Percentiles rank a stretch among this genome's conserved stretches.
These are phyloP conservation scores for Rutstroemia sp. DNA, from an alignment of 2,329 filamentous ascomycete genomes.

Conservation along the genomic window DNA sequence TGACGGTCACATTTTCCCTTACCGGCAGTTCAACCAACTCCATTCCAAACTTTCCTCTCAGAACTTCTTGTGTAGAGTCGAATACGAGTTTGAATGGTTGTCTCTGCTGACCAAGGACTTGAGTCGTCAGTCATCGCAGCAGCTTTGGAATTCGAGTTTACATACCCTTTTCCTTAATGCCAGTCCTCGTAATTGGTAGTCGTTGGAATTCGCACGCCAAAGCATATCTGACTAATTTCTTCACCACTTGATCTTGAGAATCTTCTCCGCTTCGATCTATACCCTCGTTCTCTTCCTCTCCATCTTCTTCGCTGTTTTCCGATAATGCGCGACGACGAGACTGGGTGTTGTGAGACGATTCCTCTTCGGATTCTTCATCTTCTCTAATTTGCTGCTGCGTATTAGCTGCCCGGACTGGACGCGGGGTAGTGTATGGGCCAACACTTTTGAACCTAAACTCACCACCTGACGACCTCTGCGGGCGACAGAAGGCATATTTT, in stretches of 20 bases:
- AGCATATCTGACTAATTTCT: slow-evolving; percentile 62
- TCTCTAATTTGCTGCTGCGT: slow-evolving; percentile 15
- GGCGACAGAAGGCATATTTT: neutral
- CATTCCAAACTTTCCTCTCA: slow-evolving; percentile 81
- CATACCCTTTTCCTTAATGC: slow-evolving; percentile 56
- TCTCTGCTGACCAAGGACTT: slow-evolving; percentile 39
- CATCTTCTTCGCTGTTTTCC: slow-evolving; percentile 24
- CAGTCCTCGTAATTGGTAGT: slow-evolving; percentile 51
- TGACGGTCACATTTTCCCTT: slow-evolving; percentile 72
- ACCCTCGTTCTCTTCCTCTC: slow-evolving; percentile 16
- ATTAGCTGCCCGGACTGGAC: slow-evolving; percentile 8
- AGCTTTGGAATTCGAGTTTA: neutral
- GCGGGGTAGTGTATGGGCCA: neutral
- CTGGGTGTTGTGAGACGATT: slow-evolving; percentile 19
- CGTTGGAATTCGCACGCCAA: slow-evolving; percentile 59
- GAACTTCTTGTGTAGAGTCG: slow-evolving; percentile 62
- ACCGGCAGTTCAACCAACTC: slow-evolving; percentile 76
- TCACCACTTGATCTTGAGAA: slow-evolving; percentile 43
- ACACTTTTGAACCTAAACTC: neutral
- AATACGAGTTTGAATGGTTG: slow-evolving; percentile 73
- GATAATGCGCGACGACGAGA: slow-evolving; percentile 14
- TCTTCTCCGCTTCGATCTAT: slow-evolving; percentile 22
- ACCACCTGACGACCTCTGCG: slow-evolving; percentile 1
- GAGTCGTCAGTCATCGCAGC: slow-evolving; percentile 1
- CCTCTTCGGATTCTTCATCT: slow-evolving; percentile 24